Evolutionary conservation across 257 asterid genomes (phyloP), one percentile per base, ranked within the genome.

Genomic region (Fraxinus pennsylvanica): DNA sequence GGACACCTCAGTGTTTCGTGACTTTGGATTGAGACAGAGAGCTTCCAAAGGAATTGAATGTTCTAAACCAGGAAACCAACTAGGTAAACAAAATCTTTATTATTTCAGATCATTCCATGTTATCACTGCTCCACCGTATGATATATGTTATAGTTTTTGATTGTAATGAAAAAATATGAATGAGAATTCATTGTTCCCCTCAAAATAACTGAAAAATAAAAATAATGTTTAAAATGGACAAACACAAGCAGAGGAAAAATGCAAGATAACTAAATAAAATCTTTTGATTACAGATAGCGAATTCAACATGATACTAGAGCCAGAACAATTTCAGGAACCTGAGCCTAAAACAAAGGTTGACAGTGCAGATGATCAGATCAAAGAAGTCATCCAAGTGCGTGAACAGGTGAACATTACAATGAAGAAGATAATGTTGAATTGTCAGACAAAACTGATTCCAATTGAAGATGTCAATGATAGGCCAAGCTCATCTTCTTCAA

Each of bases 401-500:
- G 13, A 39, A 2, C 45, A 39, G 13, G 45, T 8, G 79, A 68
- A 36, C 39, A 3, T 63, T 54, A 33, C 69, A 71, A 71, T 29
- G 85, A 74, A 79, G 77, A 78, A 50, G 74, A 76, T 1, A 67
- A 17, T 15, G 7, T 66, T 54, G 80, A 83, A 57, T 74, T 45
- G 6, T 25, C 77, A 71, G 81, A 78, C 78, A 71, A 80, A 78
- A 43, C 72, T 83, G 2, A 73, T 79, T 27, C 74, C 69, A 4
- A 80, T 72, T 69, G 87, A 84, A 69, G 80, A 66, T 45, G 36
- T 32, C 4, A 76, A 71, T 65, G 76, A 76, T 66, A 79, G 81
- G 57, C 68, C 81, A 1, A 83, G 82, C 81, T 83, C 92, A 5
- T 68, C 83, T 13, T 84, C 96, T 1, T 87, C 97, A 0, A 91